Base-by-base conservation (phyloP, 371 early-diverging fungal genomes). In the Mortierella sp. region DNA sequence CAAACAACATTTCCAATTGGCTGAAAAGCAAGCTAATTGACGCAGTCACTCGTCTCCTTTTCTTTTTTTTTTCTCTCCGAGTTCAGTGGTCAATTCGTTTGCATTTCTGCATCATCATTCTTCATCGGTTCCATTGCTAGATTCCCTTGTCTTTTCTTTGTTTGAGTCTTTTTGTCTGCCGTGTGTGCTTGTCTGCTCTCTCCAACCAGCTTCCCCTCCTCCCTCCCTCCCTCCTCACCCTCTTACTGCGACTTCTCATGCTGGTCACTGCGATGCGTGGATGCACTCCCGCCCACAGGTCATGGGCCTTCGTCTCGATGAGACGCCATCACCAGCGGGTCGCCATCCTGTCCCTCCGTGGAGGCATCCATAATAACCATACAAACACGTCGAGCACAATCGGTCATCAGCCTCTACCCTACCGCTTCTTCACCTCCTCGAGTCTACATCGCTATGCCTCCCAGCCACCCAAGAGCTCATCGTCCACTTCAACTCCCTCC, bases 361-460 rank as follows among this genome's bases (percentile, higher is more conserved):
- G 60, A 11, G 47, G 62, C 7, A 42, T 41, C 24, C 66, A 64
- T 39, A 64, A 49, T 44, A 64, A 47, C 37, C 61, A 76, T 52
- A 64, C 78, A 14, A 24, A 61, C 39, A 56, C 78, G 9, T 49
- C 56, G 15, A 37, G 49, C 46, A 44, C 37, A 26, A 51, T 50
- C n/a, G 34, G 27, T 27, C 39, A 24, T 12, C 60, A 56, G 12
- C 28, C 50, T n/a, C 28, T 76, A 17, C 78, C 78, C 19, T 49
- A 56, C 31, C 70, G 70, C 41, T 76, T 76, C 65, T 76, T 76
- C 32, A 64, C 78, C 4, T 70, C 78, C 8, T 64, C 78, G 2
- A 52, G 50, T 5, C 27, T 50, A 6, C 47, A 49, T 30, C 64
- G 63, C 8, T 32, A 50, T 32, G 56, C 64, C 48, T 56, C 27